Base-by-base conservation (phyloP, 805 yeast species). In the Alloascoidea africana region DNA sequence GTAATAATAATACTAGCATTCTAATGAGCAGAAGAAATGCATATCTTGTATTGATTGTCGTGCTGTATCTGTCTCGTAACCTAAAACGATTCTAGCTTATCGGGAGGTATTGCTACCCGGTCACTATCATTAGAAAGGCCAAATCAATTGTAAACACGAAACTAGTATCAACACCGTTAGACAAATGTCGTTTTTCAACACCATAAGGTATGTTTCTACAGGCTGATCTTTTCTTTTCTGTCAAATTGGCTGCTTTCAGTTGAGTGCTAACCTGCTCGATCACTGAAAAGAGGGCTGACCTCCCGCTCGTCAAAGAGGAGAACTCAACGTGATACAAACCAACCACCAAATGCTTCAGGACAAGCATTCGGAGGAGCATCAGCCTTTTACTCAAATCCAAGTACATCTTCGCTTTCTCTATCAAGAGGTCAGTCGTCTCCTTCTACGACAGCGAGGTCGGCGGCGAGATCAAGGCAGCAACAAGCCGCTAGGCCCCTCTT, bases 401-500 rank as follows among this genome's bases (percentile, higher is more conserved):
- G 35, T 32, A 18, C 38, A 34, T 14, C 47, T 44, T 49, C 18
- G 43, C 55, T 15, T 49, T 27, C 34, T 32, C 18, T 34, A 36
- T 27, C 45, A 40, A 36, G 44, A 38, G 35, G 43, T 27, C 19
- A 42, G 42, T 14, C 45, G 41, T 35, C 38, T 30, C 32, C 51
- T 43, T 32, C 46, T 39, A 13, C 43, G 44, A 14, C 41, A 16
- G 36, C 42, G 33, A 18, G 32, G n/a, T n/a, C n/a, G n/a, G n/a
- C n/a, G n/a, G n/a, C n/a, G n/a, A 33, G 15, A 37, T 38, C 16
- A 16, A 37, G 11, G 14, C 37, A 30, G 32, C 5, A 41, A 47
- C 37, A n/a, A n/a, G n/a, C n/a, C 50, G 59, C 36, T 42, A 42
- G 51, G 41, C 85, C 86, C 3, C 60, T 91, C 39, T 91, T 87